phyloP scores from a whole-genome alignment of 768 basidiomycete species.

The Lactarius hengduanensis region DNA sequence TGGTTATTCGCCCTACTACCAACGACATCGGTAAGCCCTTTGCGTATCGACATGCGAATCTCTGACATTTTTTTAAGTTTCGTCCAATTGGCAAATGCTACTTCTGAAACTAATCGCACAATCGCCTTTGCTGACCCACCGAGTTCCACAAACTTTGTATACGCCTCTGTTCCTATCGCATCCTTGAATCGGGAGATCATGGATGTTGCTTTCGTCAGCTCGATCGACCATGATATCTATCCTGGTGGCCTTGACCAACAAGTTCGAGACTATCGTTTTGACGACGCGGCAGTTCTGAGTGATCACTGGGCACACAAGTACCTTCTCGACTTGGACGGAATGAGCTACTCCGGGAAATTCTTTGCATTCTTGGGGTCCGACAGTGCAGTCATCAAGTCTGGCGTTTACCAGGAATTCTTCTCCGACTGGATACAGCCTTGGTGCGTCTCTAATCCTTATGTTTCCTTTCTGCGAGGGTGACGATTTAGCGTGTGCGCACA shows the following conservation, averaged over 20 bases:
- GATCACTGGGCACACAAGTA: slow-evolving; percentile 92
- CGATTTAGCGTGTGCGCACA: slow-evolving; percentile 32
- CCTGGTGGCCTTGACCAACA: slow-evolving; percentile 73
- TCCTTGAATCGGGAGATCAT: slow-evolving; percentile 76
- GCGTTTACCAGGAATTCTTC: slow-evolving; percentile 89
- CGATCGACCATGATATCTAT: slow-evolving; percentile 66
- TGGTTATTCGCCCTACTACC: slow-evolving; percentile 79
- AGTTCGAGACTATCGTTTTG: slow-evolving; percentile 62
- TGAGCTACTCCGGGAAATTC: slow-evolving; percentile 92
- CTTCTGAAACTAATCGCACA: slow-evolving; percentile 51
- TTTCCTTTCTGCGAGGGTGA: neutral
- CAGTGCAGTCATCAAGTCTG: slow-evolving; percentile 86
- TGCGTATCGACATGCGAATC: slow-evolving; percentile 23
- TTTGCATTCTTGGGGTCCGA: slow-evolving; percentile 83
- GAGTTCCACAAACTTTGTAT: slow-evolving; percentile 53
- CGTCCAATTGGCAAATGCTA: slow-evolving; percentile 72
- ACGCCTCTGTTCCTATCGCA: slow-evolving; percentile 56
- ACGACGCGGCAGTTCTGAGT: slow-evolving; percentile 75
- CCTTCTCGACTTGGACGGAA: slow-evolving; percentile 88
- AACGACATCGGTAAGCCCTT: slow-evolving; percentile 69
- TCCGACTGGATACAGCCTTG: slow-evolving; percentile 93
- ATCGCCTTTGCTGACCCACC: slow-evolving; percentile 71
- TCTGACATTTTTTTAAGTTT: slow-evolving; percentile 42
- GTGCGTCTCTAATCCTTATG: slow-evolving; percentile 38
- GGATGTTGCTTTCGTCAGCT: slow-evolving; percentile 84